These are phyloP conservation scores for Microthlaspi erraticum DNA, from an alignment of 345 rosid genomes.

Conservation along the genomic window DNA sequence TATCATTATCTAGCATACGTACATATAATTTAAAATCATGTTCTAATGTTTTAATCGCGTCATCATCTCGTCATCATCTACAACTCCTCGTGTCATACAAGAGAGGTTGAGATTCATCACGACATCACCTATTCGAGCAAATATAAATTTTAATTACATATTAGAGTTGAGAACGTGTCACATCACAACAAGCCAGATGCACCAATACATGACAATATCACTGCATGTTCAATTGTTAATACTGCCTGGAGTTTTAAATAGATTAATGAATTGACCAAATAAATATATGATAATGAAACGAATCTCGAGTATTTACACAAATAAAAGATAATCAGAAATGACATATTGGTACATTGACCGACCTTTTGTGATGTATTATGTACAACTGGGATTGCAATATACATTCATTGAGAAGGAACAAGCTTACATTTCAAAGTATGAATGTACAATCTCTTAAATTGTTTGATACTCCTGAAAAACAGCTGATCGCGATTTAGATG, in stretches of 20 bases:
- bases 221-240: slow-evolving; percentile 5
- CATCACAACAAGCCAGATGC: slow-evolving; percentile 32
- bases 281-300: slow-evolving; percentile 13
- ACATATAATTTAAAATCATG: no score
- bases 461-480: no score
- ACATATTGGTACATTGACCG: background rate
- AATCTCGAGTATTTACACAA: slow-evolving; percentile 7
- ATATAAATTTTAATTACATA: background rate
- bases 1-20: no score
- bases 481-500: no score
- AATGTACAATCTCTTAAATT: no score
- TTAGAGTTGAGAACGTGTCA: slow-evolving; percentile 25
- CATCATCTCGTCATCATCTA: no score
- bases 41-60: no score
- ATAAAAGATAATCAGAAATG: background rate
- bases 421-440: background rate
- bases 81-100: no score
- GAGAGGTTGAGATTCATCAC: no score
- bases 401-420: background rate
- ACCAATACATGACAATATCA: background rate
- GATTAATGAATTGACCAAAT: background rate
- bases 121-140: no score
- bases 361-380: background rate
- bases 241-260: background rate
- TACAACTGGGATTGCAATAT: slow-evolving; percentile 1